Percentiles rank a stretch among this genome's conserved stretches.
These are phyloP conservation scores for Helotiales sp. DNA, from an alignment of 2,329 filamentous ascomycete genomes.

Conservation along the genomic window DNA sequence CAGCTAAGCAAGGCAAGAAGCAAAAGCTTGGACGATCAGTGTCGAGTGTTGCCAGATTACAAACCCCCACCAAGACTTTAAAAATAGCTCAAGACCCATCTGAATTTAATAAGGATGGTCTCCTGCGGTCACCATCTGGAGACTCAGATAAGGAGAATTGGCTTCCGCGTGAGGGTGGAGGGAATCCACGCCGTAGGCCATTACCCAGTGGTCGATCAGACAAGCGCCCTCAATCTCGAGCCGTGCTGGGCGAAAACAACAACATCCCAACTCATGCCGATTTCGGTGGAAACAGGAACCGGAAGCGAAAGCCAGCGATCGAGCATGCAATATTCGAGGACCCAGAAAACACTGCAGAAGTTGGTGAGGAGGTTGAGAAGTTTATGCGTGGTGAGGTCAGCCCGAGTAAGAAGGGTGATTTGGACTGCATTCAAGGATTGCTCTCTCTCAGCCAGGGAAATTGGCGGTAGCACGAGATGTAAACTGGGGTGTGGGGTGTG, in stretches of 20 bases:
- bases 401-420: constrained; percentile 76
- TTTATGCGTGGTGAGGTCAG: constrained; percentile 74
- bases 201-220: constrained; percentile 39
- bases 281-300: constrained; percentile 31
- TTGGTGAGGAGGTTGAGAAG: constrained; percentile 68
- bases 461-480: constrained; percentile 60
- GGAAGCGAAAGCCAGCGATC: constrained; percentile 32
- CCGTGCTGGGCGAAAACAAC: constrained; percentile 39
- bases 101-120: constrained; percentile 43
- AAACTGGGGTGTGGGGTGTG: background rate
- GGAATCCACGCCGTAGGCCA: constrained; percentile 44
- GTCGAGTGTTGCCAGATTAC: constrained; percentile 67
- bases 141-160: constrained; percentile 98
- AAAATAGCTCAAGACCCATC: constrained; percentile 34
- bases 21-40: constrained; percentile 63
- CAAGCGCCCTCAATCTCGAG: constrained; percentile 27
- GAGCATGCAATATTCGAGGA: constrained; percentile 61
- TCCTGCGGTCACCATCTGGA: constrained; percentile 57
- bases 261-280: constrained; percentile 36
- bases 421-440: constrained; percentile 89
- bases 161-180: constrained; percentile 58
- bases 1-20: constrained; percentile 56
- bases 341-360: constrained; percentile 38
- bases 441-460: constrained; percentile 90
- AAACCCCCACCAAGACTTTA: constrained; percentile 47